Conservation (phyloP, 148 eudicot genomes). For the Arbutus unedo region DNA sequence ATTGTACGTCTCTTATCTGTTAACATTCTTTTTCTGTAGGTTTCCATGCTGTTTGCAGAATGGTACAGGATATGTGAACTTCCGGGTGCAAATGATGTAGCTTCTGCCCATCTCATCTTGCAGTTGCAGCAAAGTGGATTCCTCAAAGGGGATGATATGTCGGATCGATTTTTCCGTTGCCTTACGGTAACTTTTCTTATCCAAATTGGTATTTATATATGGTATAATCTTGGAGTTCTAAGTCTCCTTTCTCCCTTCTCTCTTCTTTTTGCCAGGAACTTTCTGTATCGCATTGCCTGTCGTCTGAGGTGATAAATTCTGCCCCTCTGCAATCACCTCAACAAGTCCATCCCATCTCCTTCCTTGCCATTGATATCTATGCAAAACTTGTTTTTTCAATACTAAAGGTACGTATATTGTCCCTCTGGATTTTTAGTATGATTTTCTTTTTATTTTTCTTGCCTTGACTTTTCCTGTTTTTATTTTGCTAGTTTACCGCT, state of each 20-base stretch:
- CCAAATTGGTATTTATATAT: background rate
- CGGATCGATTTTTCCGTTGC: constrained; percentile 75
- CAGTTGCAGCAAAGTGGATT: constrained; percentile 74
- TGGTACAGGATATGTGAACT: constrained; percentile 77
- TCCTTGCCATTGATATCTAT: constrained; percentile 90
- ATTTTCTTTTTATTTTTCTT: background rate
- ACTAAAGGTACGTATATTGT: constrained; percentile 58
- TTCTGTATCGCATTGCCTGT: constrained; percentile 78
- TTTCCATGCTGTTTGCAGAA: constrained; percentile 61
- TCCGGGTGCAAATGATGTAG: constrained; percentile 66
- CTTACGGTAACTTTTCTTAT: constrained; percentile 45
- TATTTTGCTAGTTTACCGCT: constrained; percentile 56
- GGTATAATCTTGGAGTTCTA: background rate
- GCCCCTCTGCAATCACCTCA: constrained; percentile 52
- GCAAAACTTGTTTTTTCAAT: constrained; percentile 77
- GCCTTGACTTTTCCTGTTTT: constrained; percentile 13
- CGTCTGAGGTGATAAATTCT: constrained; percentile 55
- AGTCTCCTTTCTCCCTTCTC: constrained; percentile 6
- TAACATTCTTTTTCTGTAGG: constrained; percentile 42
- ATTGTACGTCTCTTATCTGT: background rate
- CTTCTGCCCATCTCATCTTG: constrained; percentile 45
- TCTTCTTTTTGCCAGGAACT: constrained; percentile 50
- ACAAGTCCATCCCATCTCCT: constrained; percentile 66
- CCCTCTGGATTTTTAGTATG: constrained; percentile 1
- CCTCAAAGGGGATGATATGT: constrained; percentile 79